Base-by-base conservation (phyloP, 371 early-diverging fungal species). In the Rhizopus stolonifer region DNA sequence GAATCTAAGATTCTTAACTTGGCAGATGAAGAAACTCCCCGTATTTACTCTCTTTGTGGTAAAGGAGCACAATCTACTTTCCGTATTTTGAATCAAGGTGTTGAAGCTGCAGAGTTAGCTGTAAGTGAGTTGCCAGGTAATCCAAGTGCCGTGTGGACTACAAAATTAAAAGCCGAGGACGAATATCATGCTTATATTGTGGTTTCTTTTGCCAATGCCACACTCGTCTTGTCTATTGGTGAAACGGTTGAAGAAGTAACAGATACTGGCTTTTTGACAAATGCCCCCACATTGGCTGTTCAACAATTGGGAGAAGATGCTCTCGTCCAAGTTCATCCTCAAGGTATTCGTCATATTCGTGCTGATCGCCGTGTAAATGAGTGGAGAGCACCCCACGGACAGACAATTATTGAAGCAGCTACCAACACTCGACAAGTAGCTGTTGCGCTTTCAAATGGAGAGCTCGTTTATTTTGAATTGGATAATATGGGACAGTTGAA, bases 181-280 rank as follows among this genome's bases (percentile, higher is more conserved):
- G 77, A 81, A 56, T 84, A 65, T 58, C 94, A 94, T 45, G 80
- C 90, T 1, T 93, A 88, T 60, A 97, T 98, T 52, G 86, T 96
- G 13, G 93, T 96, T 0, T 92, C 95, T 0, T 97, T 99, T 64
- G 80, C 83, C 3, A 92, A 95, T 60, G 93, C 93, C 4, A 99
- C 98, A 0, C 73, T 98, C 31, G 95, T 94, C 2, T 75, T 99
- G 19, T 84, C 88, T 1, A 92, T 96, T 65, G 96, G 94, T 4
- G 98, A 96, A 61, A 93, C 91, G 1, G 94, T 96, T 2, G 95
- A 94, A 63, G 98, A 97, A 70, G 93, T 92, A 4, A 79, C 85
- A 0, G 97, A 95, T 62, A 88, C 94, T 0, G 96, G 94, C 2
- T 87, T 98, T 59, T 58, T 90, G 43, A 83, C 83, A 23, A 74